Evolutionary conservation across 2,329 filamentous ascomycete species (phyloP).

Genomic region (Xylaria sp.): DNA sequence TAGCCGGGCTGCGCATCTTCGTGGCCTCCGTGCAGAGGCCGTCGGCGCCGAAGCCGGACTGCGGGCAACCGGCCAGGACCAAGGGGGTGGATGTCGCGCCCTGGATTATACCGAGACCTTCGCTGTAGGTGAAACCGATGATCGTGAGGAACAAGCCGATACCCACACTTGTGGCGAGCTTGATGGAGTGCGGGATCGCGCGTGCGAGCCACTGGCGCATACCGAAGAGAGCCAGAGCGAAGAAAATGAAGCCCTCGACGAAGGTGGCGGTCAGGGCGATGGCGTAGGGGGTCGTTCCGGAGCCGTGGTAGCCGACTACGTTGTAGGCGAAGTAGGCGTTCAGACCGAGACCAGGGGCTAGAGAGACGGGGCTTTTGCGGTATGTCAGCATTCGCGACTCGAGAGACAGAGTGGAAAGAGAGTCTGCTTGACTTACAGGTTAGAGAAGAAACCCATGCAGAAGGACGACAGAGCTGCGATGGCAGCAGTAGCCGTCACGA

Average conservation of each 20-base stretch:
- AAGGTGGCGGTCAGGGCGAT: conserved; percentile 82
- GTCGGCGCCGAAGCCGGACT: conserved; percentile 35
- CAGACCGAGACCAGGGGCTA: conserved; percentile 72
- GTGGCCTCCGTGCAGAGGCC: conserved; percentile 57
- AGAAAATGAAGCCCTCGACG: conserved; percentile 81
- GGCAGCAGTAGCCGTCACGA: conserved; percentile 79
- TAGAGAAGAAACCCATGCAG: conserved; percentile 76
- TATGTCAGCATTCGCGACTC: conserved; percentile 4
- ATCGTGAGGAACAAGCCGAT: conserved; percentile 78
- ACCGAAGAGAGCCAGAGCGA: conserved; percentile 71
- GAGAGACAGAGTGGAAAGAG: neutral
- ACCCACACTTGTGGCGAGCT: conserved; percentile 78
- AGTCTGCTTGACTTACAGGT: conserved; percentile 47
- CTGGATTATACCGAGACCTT: conserved; percentile 74
- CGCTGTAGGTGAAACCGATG: conserved; percentile 71
- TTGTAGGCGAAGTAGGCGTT: conserved; percentile 78
- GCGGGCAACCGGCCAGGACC: conserved; percentile 66
- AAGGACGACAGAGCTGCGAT: conserved; percentile 76
- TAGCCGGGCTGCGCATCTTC: conserved; percentile 76
- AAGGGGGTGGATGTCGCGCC: conserved; percentile 64
- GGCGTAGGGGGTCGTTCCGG: conserved; percentile 65
- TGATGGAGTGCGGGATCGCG: conserved; percentile 77
- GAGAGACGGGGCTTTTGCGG: conserved; percentile 51
- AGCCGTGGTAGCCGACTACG: conserved; percentile 72
- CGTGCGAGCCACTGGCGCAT: conserved; percentile 85